Base-by-base conservation (phyloP, 2,329 filamentous ascomycete genomes). In the Ceratocystis variospora region DNA sequence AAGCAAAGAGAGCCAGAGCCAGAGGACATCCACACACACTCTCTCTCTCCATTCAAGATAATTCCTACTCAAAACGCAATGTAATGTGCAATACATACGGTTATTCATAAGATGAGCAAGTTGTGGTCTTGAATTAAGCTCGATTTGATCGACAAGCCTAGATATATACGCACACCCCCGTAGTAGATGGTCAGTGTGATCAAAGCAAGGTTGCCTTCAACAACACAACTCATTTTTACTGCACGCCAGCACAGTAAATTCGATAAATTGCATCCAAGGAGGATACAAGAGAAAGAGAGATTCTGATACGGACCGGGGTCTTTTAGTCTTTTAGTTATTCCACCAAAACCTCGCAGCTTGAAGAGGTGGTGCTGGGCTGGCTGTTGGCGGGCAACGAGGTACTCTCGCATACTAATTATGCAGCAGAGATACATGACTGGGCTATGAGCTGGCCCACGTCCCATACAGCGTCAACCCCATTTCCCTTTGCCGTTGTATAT, bases 261-360 rank as follows among this genome's bases (percentile, higher is more conserved):
- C 53, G 10, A 57, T 57, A 28, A 57, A 57, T 31, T 57, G 8
- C 10, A 57, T 57, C 53, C 53, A 1, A 12, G 53, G 53, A 25
- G 12, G 28, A 57, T 25, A 57, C 37, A 57, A 57, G n/a, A 57
- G 53, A 22, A 33, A 57, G 17, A 57, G 28, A 31, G 4, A 57
- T 33, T 57, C 53, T 57, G 53, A 57, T 57, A 57, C 53, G 28
- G 53, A 57, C 53, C 28, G 53, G 53, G 53, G 53, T 57, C 53
- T 31, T 57, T 57, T 57, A 31, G 53, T 57, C 53, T 57, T 57
- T 57, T 31, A 57, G 53, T 22, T 57, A 28, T 33, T 57, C 22
- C 28, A 33, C 25, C 53, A 31, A 57, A 57, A 57, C 28, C 53
- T 57, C 22, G 53, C 53, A 57, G n/a, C 25, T 57, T n/a, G 22